Percentiles rank a stretch among this genome's conserved stretches.
Conservation (phyloP, 768 basidiomycete genomes). For the Trametes sanguinea region DNA sequence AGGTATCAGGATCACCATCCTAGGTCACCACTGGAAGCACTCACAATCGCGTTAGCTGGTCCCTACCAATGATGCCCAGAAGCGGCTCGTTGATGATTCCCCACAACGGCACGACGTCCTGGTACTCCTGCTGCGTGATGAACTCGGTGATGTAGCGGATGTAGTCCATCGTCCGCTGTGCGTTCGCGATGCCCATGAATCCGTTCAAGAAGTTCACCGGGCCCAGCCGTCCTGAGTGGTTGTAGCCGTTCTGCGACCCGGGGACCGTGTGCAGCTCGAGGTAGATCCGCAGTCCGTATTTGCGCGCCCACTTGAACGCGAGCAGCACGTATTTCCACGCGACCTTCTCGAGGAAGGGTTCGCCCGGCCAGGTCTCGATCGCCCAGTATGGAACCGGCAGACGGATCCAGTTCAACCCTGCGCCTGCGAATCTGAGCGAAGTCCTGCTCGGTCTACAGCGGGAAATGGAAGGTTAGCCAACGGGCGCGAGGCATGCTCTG, state of each 20-base stretch:
- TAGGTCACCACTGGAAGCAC: conserved; percentile 23
- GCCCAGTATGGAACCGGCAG: conserved; percentile 89
- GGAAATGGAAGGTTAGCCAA: not conserved
- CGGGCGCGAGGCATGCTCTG: not conserved
- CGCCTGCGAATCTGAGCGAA: conserved; percentile 89
- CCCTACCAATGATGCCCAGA: conserved; percentile 53
- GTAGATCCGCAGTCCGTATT: conserved; percentile 85
- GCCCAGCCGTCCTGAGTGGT: conserved; percentile 63
- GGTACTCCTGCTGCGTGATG: conserved; percentile 76
- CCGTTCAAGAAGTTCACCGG: conserved; percentile 66
- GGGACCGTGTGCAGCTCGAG: conserved; percentile 84
- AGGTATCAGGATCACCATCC: not conserved
- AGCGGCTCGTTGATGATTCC: conserved; percentile 71
- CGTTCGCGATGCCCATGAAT: conserved; percentile 89
- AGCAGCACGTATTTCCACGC: conserved; percentile 87
- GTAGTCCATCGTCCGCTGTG: conserved; percentile 76
- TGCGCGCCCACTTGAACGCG: conserved; percentile 81
- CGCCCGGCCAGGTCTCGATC: conserved; percentile 63
- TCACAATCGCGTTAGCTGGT: conserved; percentile 63
- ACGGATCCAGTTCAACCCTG: conserved; percentile 85
- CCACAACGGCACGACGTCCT: conserved; percentile 60
- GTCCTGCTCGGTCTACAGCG: conserved; percentile 77
- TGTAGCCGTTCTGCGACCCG: conserved; percentile 75
- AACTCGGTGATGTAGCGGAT: conserved; percentile 81
- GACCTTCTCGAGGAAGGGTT: conserved; percentile 76